Percentiles rank a stretch among this genome's conserved stretches.
Conservation (phyloP, 2,329 filamentous ascomycete genomes). For the Alternaria incomplexa region DNA sequence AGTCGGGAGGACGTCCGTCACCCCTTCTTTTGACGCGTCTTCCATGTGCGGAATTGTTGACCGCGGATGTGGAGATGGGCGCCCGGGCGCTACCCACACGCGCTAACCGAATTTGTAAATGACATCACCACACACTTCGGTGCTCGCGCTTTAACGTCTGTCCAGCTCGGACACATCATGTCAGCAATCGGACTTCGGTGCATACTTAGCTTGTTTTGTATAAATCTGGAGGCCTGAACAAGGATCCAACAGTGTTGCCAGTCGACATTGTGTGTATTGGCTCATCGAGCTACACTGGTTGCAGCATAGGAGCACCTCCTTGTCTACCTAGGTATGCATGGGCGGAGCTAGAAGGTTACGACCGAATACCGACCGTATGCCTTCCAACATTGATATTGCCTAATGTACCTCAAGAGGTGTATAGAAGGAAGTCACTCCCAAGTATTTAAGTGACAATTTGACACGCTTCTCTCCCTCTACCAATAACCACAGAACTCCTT, state of each 20-base stretch:
- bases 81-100: background rate
- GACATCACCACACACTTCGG: background rate
- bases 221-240: background rate
- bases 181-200: conserved; percentile 1
- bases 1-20: background rate
- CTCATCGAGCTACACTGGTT: background rate
- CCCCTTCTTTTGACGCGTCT: background rate
- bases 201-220: background rate
- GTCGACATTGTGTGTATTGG: background rate
- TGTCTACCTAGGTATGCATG: background rate
- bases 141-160: background rate
- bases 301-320: background rate
- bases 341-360: background rate
- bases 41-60: background rate
- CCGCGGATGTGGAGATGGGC: background rate
- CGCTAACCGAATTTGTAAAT: background rate
- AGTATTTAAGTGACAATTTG: background rate
- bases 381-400: background rate
- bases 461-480: no score
- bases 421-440: background rate
- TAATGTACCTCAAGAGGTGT: background rate
- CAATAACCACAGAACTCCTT: background rate
- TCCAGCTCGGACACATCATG: background rate
- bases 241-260: background rate
- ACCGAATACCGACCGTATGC: conserved; percentile 1